Evolutionary conservation across 2,329 filamentous ascomycete genomes (phyloP).

Genomic region (Beauveria brongniartii): DNA sequence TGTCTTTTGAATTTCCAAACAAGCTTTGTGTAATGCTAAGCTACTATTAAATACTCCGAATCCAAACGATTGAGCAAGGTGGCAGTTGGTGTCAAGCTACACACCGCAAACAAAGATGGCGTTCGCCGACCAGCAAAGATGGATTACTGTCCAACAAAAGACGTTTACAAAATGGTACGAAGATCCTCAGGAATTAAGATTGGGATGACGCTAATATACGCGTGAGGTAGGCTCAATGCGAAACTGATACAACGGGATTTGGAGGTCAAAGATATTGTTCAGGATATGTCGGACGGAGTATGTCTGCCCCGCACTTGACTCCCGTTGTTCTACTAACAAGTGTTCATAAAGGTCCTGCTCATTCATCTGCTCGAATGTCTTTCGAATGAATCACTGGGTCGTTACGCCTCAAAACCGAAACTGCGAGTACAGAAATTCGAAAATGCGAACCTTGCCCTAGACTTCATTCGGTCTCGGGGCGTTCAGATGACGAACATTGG

Average conservation of each 20-base stretch:
- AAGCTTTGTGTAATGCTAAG: background rate
- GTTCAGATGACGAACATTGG: conserved; percentile 99
- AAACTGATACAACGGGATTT: conserved; percentile 75
- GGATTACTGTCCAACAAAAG: conserved; percentile 87
- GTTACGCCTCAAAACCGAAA: conserved; percentile 94
- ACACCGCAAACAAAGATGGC: conserved; percentile 42
- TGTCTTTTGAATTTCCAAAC: background rate
- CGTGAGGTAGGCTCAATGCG: conserved; percentile 70
- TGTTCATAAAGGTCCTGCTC: conserved; percentile 63
- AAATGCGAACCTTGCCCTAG: conserved; percentile 91
- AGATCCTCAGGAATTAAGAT: background rate
- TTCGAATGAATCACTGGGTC: conserved; percentile 85
- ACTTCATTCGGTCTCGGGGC: conserved; percentile 82
- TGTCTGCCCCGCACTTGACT: conserved; percentile 29
- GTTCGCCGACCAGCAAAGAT: conserved; percentile 56
- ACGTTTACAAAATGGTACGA: conserved; percentile 89
- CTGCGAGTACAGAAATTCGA: conserved; percentile 95
- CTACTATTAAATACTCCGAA: background rate
- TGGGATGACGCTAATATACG: background rate
- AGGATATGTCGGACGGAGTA: conserved; percentile 89
- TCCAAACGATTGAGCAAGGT: background rate
- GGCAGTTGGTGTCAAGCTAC: background rate
- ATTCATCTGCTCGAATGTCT: conserved; percentile 97
- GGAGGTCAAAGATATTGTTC: conserved; percentile 78
- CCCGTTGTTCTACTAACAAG: conserved; percentile 14